These are phyloP conservation scores for Dictyophora rubrovolvata DNA, from an alignment of 768 basidiomycete species.

Conservation along the genomic window DNA sequence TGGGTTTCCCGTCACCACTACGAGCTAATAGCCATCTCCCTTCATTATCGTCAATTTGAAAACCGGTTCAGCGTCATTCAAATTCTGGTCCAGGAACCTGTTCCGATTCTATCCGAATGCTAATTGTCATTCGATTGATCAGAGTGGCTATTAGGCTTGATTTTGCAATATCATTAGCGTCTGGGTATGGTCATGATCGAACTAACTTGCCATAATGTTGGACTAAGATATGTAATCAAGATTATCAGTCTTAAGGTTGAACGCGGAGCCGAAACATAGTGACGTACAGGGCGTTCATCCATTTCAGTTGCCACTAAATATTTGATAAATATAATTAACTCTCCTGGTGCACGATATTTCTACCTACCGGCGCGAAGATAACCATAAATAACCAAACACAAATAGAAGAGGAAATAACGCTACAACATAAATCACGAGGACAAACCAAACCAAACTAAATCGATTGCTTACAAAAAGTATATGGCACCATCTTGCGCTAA, in stretches of 20 bases:
- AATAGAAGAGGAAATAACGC: neutral
- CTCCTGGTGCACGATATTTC: too few relatives aligned
- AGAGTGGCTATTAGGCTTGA: neutral
- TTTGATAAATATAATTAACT: neutral
- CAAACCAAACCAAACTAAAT: neutral
- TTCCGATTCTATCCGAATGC: neutral
- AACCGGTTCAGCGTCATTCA: too few relatives aligned
- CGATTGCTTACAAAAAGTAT: neutral
- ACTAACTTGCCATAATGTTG: neutral
- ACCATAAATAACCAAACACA: constrained; percentile 6
- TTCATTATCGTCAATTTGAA: too few relatives aligned
- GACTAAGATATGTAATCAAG: neutral
- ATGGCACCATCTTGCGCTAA: neutral
- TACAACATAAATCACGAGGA: neutral
- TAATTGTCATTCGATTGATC: neutral
- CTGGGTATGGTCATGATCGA: neutral
- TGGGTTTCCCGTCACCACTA: too few relatives aligned
- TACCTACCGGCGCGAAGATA: neutral
- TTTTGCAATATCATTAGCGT: neutral
- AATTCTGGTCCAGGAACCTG: neutral
- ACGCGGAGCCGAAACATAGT: neutral
- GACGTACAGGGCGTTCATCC: neutral
- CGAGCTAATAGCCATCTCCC: too few relatives aligned
- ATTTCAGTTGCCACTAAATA: neutral
- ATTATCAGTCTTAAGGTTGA: neutral